These are phyloP conservation scores for Mycena amicta DNA, from an alignment of 768 basidiomycete genomes.

Conservation along the genomic window DNA sequence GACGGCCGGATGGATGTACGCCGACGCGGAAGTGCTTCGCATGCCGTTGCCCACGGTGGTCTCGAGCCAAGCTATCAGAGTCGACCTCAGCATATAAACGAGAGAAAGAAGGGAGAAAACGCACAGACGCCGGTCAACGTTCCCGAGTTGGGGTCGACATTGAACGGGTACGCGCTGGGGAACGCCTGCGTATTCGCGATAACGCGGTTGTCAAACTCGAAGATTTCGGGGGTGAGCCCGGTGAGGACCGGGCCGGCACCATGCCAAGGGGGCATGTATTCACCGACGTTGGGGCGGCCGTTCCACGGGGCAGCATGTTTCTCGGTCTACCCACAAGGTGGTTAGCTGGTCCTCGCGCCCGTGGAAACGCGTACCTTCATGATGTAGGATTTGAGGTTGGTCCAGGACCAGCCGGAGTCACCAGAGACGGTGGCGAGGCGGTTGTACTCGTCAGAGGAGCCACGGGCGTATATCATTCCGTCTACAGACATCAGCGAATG, in stretches of 20 bases:
- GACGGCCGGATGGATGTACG: background rate
- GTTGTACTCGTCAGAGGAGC: constrained; percentile 29
- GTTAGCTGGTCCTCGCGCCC: too few species aligned
- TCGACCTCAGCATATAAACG: background rate
- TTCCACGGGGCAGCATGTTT: background rate
- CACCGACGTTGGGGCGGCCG: background rate
- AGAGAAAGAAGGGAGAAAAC: background rate
- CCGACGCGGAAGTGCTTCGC: background rate
- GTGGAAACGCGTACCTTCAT: background rate
- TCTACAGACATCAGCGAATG: constrained; percentile 15
- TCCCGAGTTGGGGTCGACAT: background rate
- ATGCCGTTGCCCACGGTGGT: constrained; percentile 1
- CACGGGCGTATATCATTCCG: constrained; percentile 28
- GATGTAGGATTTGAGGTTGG: constrained; percentile 14
- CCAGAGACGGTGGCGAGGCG: constrained; percentile 24
- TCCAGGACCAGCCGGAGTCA: constrained; percentile 31
- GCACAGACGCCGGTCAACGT: background rate
- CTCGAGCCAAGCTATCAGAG: background rate
- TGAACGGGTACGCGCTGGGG: background rate
- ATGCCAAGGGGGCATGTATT: background rate
- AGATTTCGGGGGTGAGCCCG: background rate
- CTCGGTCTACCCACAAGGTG: too few species aligned
- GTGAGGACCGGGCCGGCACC: background rate
- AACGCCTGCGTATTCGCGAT: background rate
- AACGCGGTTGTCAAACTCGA: constrained; percentile 1